Percentiles rank a stretch among this genome's conserved stretches.
phyloP scores from a whole-genome alignment of 495 filamentous ascomycete species.

The Bacidia rubella region DNA sequence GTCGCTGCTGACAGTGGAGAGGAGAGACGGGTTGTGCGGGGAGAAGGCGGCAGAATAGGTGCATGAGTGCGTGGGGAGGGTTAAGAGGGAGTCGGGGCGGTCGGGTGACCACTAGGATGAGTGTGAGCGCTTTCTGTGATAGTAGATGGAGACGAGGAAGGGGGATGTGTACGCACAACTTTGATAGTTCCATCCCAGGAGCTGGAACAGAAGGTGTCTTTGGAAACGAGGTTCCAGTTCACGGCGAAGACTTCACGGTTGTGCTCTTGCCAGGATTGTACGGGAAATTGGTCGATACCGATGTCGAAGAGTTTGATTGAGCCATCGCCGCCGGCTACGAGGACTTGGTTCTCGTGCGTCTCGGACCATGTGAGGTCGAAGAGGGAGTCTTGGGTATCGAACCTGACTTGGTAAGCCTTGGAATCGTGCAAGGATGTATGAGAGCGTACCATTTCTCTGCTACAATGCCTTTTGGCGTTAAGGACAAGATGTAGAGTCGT shows the following conservation, averaged over 20 bases:
- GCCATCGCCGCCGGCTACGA: slow-evolving; percentile 78
- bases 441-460: slow-evolving; percentile 52
- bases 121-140: slow-evolving; percentile 6
- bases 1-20: slow-evolving; percentile 75
- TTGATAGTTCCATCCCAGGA: slow-evolving; percentile 94
- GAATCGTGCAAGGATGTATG: not conserved
- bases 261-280: slow-evolving; percentile 84
- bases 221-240: slow-evolving; percentile 81
- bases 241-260: slow-evolving; percentile 82
- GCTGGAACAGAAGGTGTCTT: slow-evolving; percentile 73
- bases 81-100: slow-evolving; percentile 54
- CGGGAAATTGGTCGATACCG: slow-evolving; percentile 59
- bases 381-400: slow-evolving; percentile 91
- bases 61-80: slow-evolving; percentile 78
- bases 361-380: slow-evolving; percentile 93
- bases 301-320: slow-evolving; percentile 90
- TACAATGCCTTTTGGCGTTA: slow-evolving; percentile 72
- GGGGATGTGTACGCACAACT: slow-evolving; percentile 36
- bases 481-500: slow-evolving; percentile 62
- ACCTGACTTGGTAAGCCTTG: slow-evolving; percentile 42
- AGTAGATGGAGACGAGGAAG: not conserved
- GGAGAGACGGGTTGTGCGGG: slow-evolving; percentile 61
- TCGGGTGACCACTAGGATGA: slow-evolving; percentile 57
- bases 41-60: slow-evolving; percentile 77
- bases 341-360: slow-evolving; percentile 83